phyloP scores from a whole-genome alignment of 108 stramenopile genomes.

The Asterionellopsis glacialis region DNA sequence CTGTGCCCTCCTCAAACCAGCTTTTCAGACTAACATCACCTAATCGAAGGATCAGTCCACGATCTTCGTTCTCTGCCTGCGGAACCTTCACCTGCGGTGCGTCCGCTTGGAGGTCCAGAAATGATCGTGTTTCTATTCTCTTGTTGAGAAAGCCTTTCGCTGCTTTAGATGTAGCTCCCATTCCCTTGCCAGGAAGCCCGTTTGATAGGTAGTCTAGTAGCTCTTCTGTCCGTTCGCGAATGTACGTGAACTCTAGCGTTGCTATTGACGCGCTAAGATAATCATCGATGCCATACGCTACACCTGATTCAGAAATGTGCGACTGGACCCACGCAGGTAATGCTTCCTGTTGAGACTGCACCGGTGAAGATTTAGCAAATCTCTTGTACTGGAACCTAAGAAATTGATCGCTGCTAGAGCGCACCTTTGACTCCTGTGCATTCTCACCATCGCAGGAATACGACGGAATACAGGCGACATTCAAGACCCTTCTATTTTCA shows the following conservation, averaged over 20 bases:
- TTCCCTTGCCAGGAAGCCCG: slow-evolving; percentile 73
- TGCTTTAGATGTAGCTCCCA: slow-evolving; percentile 61
- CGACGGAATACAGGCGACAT: slow-evolving; percentile 6
- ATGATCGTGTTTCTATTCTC: slow-evolving; percentile 53
- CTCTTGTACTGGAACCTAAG: slow-evolving; percentile 34
- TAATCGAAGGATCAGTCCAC: slow-evolving; percentile 18
- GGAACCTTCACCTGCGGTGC: slow-evolving; percentile 49
- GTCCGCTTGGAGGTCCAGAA: slow-evolving; percentile 41
- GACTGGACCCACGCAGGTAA: slow-evolving; percentile 24
- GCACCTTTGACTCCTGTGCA: too few species aligned
- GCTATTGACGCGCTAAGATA: slow-evolving; percentile 41
- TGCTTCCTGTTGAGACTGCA: neutral
- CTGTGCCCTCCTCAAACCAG: slow-evolving; percentile 42
- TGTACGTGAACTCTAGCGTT: slow-evolving; percentile 39
- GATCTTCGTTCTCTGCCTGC: slow-evolving; percentile 13
- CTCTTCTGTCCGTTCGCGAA: slow-evolving; percentile 57
- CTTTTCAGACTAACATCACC: slow-evolving; percentile 43
- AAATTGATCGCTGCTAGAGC: slow-evolving; percentile 7
- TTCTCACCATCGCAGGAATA: too few species aligned
- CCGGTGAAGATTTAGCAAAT: slow-evolving; percentile 10
- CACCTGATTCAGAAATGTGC: slow-evolving; percentile 14
- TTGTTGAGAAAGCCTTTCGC: slow-evolving; percentile 65
- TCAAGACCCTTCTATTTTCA: slow-evolving; percentile 32
- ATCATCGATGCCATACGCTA: slow-evolving; percentile 38
- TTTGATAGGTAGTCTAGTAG: slow-evolving; percentile 67